phyloP scores from a whole-genome alignment of 495 filamentous ascomycete genomes.

The Achaetomiella virescens region DNA sequence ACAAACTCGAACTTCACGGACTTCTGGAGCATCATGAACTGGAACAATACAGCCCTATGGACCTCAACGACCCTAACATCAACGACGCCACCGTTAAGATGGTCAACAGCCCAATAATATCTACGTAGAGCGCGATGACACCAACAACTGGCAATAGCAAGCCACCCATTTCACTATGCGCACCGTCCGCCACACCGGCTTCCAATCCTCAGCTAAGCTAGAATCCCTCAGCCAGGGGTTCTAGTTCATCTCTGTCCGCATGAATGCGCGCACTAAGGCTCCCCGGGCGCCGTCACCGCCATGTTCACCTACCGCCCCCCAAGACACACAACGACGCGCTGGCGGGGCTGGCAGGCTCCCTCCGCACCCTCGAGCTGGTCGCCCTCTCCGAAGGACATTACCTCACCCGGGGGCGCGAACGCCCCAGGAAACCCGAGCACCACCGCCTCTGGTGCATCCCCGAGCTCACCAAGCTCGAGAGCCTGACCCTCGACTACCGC shows the following conservation, averaged over 20 bases:
- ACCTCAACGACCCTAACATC: constrained; percentile 24
- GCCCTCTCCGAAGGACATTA: constrained; percentile 28
- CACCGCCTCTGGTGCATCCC: constrained; percentile 30
- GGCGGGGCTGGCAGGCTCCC: constrained; percentile 13
- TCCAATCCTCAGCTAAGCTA: constrained; percentile 58
- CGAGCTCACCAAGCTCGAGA: constrained; percentile 20
- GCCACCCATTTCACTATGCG: constrained; percentile 56
- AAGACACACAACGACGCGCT: constrained; percentile 28
- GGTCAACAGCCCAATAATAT: constrained; percentile 61
- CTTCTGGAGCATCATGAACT: constrained; percentile 56
- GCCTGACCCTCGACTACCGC: constrained; percentile 28
- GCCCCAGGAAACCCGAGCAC: constrained; percentile 33
- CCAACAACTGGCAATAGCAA: constrained; percentile 20
- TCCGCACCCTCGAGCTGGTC: constrained; percentile 27
- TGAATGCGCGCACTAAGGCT: constrained; percentile 50
- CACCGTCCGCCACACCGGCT: constrained; percentile 48
- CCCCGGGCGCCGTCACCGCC: constrained; percentile 55
- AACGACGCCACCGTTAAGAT: constrained; percentile 43
- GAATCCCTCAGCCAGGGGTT: constrained; percentile 51
- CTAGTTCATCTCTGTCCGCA: constrained; percentile 56
- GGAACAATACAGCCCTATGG: constrained; percentile 40
- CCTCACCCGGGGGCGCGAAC: constrained; percentile 27
- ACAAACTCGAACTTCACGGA: constrained; percentile 32
- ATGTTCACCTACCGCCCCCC: constrained; percentile 46
- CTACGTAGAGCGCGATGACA: constrained; percentile 50